Evolutionary conservation across 2,329 filamentous ascomycete species (phyloP).

Genomic region (Trichophyton simii): DNA sequence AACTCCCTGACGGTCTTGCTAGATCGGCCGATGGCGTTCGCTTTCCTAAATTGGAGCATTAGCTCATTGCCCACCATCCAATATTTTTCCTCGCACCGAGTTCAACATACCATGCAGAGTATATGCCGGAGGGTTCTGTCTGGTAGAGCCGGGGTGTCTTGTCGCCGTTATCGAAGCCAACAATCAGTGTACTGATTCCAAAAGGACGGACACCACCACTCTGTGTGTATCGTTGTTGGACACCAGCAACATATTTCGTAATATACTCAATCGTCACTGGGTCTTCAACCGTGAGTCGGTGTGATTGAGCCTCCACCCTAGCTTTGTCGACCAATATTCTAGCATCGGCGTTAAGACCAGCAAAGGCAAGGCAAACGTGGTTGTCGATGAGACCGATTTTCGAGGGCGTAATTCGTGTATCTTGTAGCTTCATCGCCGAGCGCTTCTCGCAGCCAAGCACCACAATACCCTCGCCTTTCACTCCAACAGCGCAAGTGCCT

Average conservation of each 20-base stretch:
- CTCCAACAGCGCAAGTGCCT: slow-evolving; percentile 96
- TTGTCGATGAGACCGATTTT: slow-evolving; percentile 95
- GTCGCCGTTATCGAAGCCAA: slow-evolving; percentile 94
- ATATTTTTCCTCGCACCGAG: not conserved
- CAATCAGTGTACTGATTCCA: slow-evolving; percentile 92
- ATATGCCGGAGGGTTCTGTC: slow-evolving; percentile 98
- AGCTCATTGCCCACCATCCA: slow-evolving; percentile 7
- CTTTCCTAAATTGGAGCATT: slow-evolving; percentile 57
- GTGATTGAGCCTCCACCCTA: slow-evolving; percentile 89
- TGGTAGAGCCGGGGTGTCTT: slow-evolving; percentile 83
- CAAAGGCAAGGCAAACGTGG: slow-evolving; percentile 94
- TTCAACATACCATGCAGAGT: slow-evolving; percentile 76
- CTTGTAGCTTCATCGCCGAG: slow-evolving; percentile 98
- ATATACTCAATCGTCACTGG: slow-evolving; percentile 98
- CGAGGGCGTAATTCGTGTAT: slow-evolving; percentile 95
- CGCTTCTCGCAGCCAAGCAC: slow-evolving; percentile 97
- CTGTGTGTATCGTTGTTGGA: slow-evolving; percentile 98
- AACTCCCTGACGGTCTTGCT: slow-evolving; percentile 99
- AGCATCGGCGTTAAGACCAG: slow-evolving; percentile 93
- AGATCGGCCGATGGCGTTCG: slow-evolving; percentile 93
- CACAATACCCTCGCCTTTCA: slow-evolving; percentile 89
- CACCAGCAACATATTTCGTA: slow-evolving; percentile 94
- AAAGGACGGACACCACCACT: slow-evolving; percentile 97
- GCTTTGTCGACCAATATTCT: slow-evolving; percentile 98
- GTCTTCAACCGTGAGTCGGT: slow-evolving; percentile 93